phyloP scores from a whole-genome alignment of 139 green algal genomes.

The Chlamydomonas asymmetrica region DNA sequence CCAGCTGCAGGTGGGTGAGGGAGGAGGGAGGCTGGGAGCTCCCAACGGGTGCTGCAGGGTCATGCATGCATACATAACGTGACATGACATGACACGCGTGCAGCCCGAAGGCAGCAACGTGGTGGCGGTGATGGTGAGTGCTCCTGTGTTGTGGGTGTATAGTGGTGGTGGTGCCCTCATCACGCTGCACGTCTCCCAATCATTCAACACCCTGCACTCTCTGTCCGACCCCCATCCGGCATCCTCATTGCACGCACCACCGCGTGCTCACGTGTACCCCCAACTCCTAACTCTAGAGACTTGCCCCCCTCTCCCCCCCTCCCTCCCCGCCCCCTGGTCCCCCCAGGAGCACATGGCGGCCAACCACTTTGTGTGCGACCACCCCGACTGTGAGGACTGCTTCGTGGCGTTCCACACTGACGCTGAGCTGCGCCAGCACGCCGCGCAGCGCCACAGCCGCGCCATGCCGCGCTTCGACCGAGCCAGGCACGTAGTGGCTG shows the following conservation, averaged over 20 bases:
- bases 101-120: not conserved
- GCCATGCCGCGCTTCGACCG: constrained; percentile 66
- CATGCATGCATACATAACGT: not conserved
- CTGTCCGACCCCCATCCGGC: not conserved
- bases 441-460: constrained; percentile 19
- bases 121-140: not conserved
- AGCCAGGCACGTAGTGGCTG: constrained; percentile 10
- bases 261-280: not conserved
- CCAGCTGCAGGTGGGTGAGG: constrained; percentile 17
- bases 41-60: not conserved
- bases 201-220: not conserved
- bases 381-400: constrained; percentile 60
- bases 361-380: constrained; percentile 62
- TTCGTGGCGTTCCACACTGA: constrained; percentile 67
- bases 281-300: not conserved
- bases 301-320: not conserved
- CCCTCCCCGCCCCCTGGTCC: not conserved
- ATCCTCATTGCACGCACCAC: not conserved
- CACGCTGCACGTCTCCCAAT: not conserved
- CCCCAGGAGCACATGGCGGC: constrained; percentile 33
- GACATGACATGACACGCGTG: not conserved
- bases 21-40: no score
- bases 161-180: not conserved
- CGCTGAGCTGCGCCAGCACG: constrained; percentile 58
- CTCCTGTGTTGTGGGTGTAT: not conserved